phyloP scores from a whole-genome alignment of 768 basidiomycete genomes.

The Agaricus sinodeliciosus region DNA sequence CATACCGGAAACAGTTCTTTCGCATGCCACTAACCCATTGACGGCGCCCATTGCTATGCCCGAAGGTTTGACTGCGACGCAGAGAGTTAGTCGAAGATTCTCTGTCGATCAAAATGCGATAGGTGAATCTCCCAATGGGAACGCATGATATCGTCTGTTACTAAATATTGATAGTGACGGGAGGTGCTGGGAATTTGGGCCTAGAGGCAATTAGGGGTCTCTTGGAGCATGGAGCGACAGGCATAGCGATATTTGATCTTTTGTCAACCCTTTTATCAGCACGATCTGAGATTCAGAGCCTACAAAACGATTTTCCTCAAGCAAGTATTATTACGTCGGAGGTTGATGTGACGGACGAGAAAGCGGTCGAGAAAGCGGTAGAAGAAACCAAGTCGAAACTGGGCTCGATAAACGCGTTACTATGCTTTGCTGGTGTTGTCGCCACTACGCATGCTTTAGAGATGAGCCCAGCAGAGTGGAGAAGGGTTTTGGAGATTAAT shows the following conservation, averaged over 20 bases:
- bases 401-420: conserved; percentile 28
- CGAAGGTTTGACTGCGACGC: conserved; percentile 12
- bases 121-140: conserved; percentile 18
- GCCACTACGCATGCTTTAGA: conserved; percentile 26
- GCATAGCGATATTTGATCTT: conserved; percentile 26
- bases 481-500: conserved; percentile 32
- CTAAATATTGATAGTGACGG: conserved; percentile 27
- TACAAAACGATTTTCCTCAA: conserved; percentile 24
- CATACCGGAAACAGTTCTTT: conserved; percentile 8
- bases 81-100: conserved; percentile 27
- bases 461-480: conserved; percentile 26
- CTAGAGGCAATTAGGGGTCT: conserved; percentile 31
- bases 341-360: conserved; percentile 32
- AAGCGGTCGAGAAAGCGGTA: conserved; percentile 20
- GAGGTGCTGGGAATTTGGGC: conserved; percentile 34
- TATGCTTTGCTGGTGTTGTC: conserved; percentile 39
- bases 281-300: conserved; percentile 14
- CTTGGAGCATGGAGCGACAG: conserved; percentile 36
- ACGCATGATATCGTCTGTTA: background rate
- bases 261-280: conserved; percentile 18
- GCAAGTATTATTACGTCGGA: conserved; percentile 24
- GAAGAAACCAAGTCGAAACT: conserved; percentile 19
- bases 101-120: conserved; percentile 33
- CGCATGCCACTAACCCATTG: conserved; percentile 15
- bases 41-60: conserved; percentile 11